Percentiles rank a stretch among this genome's conserved stretches.
phyloP scores from a whole-genome alignment of 352 stramenopile species.

The Globisporangium solare region DNA sequence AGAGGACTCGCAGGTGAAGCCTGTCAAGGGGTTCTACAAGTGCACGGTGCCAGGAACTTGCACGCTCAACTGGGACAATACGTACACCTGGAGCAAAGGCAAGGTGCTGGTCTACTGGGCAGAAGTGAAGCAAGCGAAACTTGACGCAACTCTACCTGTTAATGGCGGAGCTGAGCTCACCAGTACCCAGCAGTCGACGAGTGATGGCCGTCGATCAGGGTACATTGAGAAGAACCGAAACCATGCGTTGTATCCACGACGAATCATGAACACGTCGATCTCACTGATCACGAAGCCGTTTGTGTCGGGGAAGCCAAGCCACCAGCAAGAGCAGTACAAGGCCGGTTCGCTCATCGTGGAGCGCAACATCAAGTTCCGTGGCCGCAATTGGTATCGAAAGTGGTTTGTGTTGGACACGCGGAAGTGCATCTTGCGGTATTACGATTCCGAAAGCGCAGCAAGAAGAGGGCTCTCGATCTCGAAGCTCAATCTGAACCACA shows the following conservation, averaged over 20 bases:
- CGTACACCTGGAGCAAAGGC: slow-evolving; percentile 75
- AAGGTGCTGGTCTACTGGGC: slow-evolving; percentile 78
- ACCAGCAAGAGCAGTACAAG: slow-evolving; percentile 28
- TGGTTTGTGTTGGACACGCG: slow-evolving; percentile 68
- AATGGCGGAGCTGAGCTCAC: not conserved
- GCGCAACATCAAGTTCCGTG: slow-evolving; percentile 64
- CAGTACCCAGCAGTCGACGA: no score
- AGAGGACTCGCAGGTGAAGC: slow-evolving; percentile 57
- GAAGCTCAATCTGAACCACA: slow-evolving; percentile 61
- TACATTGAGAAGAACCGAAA: slow-evolving; percentile 68
- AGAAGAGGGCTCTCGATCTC: slow-evolving; percentile 49
- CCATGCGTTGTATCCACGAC: slow-evolving; percentile 51
- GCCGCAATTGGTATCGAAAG: slow-evolving; percentile 75
- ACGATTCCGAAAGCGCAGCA: slow-evolving; percentile 61
- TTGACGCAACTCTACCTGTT: not conserved
- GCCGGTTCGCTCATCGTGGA: slow-evolving; percentile 61
- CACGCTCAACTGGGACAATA: slow-evolving; percentile 78
- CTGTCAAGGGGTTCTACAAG: slow-evolving; percentile 59
- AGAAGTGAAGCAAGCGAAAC: slow-evolving; percentile 39
- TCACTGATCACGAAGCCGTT: slow-evolving; percentile 73
- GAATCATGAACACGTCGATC: slow-evolving; percentile 68
- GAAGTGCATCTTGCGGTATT: slow-evolving; percentile 67
- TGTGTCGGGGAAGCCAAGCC: slow-evolving; percentile 19
- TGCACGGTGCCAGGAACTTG: slow-evolving; percentile 44
- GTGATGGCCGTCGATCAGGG: slow-evolving; percentile 36